phyloP scores from a whole-genome alignment of 2,329 filamentous ascomycete genomes.

The Phyllosticta paracitricarpa region DNA sequence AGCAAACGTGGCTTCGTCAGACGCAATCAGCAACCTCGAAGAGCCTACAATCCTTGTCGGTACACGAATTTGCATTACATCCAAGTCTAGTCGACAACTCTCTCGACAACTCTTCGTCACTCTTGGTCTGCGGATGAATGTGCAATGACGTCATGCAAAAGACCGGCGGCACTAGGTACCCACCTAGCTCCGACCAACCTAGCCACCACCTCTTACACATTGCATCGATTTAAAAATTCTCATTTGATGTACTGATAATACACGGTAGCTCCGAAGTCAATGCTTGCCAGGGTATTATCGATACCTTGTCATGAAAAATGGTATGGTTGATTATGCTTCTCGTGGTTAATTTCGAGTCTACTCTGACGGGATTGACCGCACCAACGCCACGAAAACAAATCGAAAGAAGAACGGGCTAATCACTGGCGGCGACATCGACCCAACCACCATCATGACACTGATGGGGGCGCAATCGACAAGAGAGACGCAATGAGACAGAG shows the following conservation, averaged over 20 bases:
- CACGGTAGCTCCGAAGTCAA: neutral
- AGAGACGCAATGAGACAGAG: neutral
- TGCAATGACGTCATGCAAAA: neutral
- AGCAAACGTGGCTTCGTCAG: neutral
- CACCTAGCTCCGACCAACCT: neutral
- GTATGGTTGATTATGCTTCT: neutral
- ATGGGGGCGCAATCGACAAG: neutral
- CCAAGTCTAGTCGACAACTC: neutral
- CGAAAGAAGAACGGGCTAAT: neutral
- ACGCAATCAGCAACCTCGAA: neutral
- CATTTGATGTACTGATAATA: neutral
- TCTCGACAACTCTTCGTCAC: neutral
- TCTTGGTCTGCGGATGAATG: neutral
- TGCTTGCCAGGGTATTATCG: neutral
- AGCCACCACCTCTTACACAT: neutral
- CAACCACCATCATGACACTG: neutral
- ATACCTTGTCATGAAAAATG: neutral
- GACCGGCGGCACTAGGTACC: neutral
- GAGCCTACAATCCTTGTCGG: neutral
- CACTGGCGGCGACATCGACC: neutral
- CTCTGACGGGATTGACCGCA: neutral
- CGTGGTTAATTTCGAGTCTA: neutral
- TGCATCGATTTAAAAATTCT: neutral
- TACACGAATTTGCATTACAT: neutral
- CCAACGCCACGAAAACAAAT: neutral